Evolutionary conservation across 2,329 filamentous ascomycete species (phyloP).

Genomic region (Diplodia seriata): DNA sequence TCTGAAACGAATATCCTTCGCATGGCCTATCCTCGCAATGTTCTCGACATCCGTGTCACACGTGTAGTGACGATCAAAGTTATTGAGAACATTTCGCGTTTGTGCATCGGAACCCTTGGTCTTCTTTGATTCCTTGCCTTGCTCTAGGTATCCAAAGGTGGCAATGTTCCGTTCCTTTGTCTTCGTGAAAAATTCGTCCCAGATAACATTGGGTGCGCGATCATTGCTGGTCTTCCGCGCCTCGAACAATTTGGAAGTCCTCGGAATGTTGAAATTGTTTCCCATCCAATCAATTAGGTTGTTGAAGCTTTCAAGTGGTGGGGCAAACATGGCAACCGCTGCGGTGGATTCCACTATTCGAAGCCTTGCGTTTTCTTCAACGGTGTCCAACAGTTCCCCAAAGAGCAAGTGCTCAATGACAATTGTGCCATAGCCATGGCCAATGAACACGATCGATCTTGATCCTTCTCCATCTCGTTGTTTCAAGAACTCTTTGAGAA

Average conservation of each 20-base stretch:
- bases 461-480: background rate
- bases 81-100: background rate
- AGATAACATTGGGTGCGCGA: background rate
- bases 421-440: conserved; percentile 21
- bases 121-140: background rate
- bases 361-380: background rate
- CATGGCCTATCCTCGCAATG: background rate
- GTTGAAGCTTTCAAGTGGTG: conserved; percentile 2
- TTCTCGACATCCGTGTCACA: background rate
- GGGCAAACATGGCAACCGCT: background rate
- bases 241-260: background rate
- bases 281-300: background rate
- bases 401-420: conserved; percentile 16
- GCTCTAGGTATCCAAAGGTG: background rate
- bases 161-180: background rate
- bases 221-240: background rate
- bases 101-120: background rate
- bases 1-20: background rate
- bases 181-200: background rate
- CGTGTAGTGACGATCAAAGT: background rate
- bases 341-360: background rate
- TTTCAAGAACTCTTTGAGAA: background rate
- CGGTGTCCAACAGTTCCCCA: background rate
- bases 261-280: background rate
- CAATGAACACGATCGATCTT: conserved; percentile 24